Conservation (phyloP, 1,284 basidiomycete species). For the Austroboletus sp. region DNA sequence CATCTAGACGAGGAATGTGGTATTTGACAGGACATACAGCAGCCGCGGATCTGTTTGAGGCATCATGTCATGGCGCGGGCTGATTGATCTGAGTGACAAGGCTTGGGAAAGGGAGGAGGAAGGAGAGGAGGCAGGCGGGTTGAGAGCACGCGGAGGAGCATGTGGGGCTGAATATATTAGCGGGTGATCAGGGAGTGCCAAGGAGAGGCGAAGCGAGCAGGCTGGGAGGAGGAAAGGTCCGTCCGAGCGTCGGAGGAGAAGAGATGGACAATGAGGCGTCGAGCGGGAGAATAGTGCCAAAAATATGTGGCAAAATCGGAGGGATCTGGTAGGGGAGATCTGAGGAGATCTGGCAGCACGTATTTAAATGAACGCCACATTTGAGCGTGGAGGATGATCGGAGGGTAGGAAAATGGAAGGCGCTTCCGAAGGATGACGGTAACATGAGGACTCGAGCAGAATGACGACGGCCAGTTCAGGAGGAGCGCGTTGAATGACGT, state of each 20-base stretch:
- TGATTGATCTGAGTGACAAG: constrained; percentile 5
- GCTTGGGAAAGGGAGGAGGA: constrained; percentile 1
- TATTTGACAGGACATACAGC: not conserved
- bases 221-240: constrained; percentile 9
- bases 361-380: constrained; percentile 8
- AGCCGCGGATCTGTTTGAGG: not conserved
- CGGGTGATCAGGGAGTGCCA: not conserved
- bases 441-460: not conserved
- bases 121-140: not conserved
- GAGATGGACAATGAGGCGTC: constrained; percentile 11
- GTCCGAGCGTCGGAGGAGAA: constrained; percentile 14
- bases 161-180: constrained; percentile 1
- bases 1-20: not conserved
- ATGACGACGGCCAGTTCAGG: too few relatives aligned
- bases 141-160: not conserved
- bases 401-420: constrained; percentile 8
- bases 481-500: constrained; percentile 13
- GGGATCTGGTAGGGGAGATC: constrained; percentile 10
- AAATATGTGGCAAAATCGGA: constrained; percentile 7
- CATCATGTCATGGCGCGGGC: not conserved
- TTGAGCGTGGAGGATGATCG: not conserved
- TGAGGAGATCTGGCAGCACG: not conserved
- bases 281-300: constrained; percentile 10
- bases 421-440: constrained; percentile 15
- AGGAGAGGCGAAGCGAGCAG: constrained; percentile 1